Evolutionary conservation across 2,329 filamentous ascomycete species (phyloP).

Genomic region (Seiridium cupressi): DNA sequence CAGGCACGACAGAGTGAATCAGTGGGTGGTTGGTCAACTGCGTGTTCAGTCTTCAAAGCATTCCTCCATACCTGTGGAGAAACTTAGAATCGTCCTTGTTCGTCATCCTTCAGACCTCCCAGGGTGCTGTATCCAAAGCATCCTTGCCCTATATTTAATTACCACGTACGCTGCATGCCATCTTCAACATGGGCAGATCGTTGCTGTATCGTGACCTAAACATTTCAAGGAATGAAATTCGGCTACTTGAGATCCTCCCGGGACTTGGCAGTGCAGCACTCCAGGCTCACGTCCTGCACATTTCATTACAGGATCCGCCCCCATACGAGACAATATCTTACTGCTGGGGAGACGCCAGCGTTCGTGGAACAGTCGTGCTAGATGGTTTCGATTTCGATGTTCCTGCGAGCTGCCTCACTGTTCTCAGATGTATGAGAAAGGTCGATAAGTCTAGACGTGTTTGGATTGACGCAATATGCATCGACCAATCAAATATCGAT

Average conservation of each 20-base stretch:
- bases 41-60: too few relatives aligned
- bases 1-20: too few relatives aligned
- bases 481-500: not conserved
- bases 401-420: not conserved
- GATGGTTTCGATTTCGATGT: not conserved
- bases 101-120: too few relatives aligned
- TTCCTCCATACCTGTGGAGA: too few relatives aligned
- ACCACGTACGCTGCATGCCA: too few relatives aligned
- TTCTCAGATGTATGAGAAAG: not conserved
- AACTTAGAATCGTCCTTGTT: too few relatives aligned
- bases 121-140: too few relatives aligned
- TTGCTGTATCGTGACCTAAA: not conserved
- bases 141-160: too few relatives aligned
- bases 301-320: not conserved
- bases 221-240: not conserved
- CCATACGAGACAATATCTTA: not conserved
- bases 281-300: not conserved
- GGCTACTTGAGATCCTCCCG: not conserved
- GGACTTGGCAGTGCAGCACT: not conserved
- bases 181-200: not conserved
- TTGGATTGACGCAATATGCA: not conserved
- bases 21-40: too few relatives aligned
- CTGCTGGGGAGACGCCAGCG: not conserved
- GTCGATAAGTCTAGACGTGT: not conserved
- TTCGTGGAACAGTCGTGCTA: not conserved